Evolutionary conservation across 2,329 filamentous ascomycete species (phyloP).

Genomic region (Botrytis elliptica): DNA sequence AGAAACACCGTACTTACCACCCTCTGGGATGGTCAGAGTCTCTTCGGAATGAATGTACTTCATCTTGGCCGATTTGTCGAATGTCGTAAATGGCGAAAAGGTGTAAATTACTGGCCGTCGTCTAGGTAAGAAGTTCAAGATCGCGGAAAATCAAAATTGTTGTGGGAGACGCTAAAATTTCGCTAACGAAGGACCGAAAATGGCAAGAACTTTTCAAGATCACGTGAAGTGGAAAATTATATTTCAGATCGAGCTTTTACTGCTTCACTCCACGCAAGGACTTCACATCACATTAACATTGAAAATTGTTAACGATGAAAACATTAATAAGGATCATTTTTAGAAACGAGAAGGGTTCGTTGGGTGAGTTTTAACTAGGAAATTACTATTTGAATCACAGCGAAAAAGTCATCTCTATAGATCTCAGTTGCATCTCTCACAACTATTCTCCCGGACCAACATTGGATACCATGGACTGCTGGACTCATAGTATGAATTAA

Average conservation of each 20-base stretch:
- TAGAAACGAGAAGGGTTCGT: not conserved
- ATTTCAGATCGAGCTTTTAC: not conserved
- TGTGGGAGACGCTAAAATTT: conserved; percentile 20
- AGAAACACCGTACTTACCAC: conserved; percentile 66
- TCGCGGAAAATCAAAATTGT: conserved; percentile 23
- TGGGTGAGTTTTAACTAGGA: not conserved
- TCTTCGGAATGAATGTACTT: conserved; percentile 99
- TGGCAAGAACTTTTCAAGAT: conserved; percentile 2
- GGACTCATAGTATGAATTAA: not conserved
- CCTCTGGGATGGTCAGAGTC: conserved; percentile 91
- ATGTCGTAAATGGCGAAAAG: conserved; percentile 23
- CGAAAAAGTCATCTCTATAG: not conserved
- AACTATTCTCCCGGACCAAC: not conserved
- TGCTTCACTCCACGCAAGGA: conserved; percentile 6
- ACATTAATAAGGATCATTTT: not conserved
- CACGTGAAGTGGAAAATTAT: not conserved
- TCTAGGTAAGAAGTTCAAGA: conserved; percentile 19
- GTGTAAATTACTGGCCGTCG: conserved; percentile 22
- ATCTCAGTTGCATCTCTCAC: not conserved
- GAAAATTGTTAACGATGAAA: not conserved
- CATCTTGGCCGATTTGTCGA: conserved; percentile 68
- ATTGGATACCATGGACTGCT: not conserved
- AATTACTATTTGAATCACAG: not conserved
- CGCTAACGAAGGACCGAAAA: conserved; percentile 17
- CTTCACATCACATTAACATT: not conserved